Percentiles rank a stretch among this genome's conserved stretches.
These are phyloP conservation scores for Leptomonas seymouri DNA, from an alignment of 208 protist genomes.

Conservation along the genomic window DNA sequence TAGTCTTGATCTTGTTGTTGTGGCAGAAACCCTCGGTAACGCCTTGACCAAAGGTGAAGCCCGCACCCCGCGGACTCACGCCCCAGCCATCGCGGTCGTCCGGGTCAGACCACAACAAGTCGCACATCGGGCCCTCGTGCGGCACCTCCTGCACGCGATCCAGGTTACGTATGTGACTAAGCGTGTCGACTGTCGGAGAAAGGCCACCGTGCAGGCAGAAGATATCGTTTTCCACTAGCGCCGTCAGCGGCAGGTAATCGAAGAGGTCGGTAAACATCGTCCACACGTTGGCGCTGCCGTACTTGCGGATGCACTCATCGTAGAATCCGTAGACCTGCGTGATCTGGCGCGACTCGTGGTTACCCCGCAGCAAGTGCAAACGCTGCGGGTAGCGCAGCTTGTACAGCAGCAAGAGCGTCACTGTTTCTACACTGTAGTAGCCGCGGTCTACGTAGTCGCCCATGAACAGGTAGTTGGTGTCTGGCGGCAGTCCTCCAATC, in stretches of 20 bases:
- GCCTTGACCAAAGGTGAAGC: slow-evolving; percentile 99
- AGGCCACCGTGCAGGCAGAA: slow-evolving; percentile 98
- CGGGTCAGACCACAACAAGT: slow-evolving; percentile 99
- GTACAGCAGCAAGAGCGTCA: slow-evolving; percentile 93
- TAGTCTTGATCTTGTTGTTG: slow-evolving; percentile 97
- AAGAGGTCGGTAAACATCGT: slow-evolving; percentile 98
- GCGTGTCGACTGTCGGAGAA: slow-evolving; percentile 92
- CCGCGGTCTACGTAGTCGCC: slow-evolving; percentile 97
- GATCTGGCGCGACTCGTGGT: slow-evolving; percentile 98
- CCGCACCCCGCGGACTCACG: slow-evolving; percentile 97
- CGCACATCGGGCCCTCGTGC: slow-evolving; percentile 99
- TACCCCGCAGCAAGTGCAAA: slow-evolving; percentile 97
- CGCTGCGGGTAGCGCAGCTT: slow-evolving; percentile 97
- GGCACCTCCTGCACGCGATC: slow-evolving; percentile 98
- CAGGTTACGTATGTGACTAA: slow-evolving; percentile 96
- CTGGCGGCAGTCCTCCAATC: slow-evolving; percentile 95
- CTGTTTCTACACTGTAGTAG: slow-evolving; percentile 95
- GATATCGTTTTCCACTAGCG: slow-evolving; percentile 97
- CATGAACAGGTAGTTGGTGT: slow-evolving; percentile 99
- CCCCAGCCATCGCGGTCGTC: slow-evolving; percentile 96
- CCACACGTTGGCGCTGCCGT: slow-evolving; percentile 97
- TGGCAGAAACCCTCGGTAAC: slow-evolving; percentile 98
- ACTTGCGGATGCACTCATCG: slow-evolving; percentile 98
- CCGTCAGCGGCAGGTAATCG: slow-evolving; percentile 98
- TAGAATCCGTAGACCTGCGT: slow-evolving; percentile 99